A percentile compares a stretch with the other conserved stretches of the same genome.
Conservation (phyloP, 768 basidiomycete species). For the Rhizopogon vinicolor region DNA sequence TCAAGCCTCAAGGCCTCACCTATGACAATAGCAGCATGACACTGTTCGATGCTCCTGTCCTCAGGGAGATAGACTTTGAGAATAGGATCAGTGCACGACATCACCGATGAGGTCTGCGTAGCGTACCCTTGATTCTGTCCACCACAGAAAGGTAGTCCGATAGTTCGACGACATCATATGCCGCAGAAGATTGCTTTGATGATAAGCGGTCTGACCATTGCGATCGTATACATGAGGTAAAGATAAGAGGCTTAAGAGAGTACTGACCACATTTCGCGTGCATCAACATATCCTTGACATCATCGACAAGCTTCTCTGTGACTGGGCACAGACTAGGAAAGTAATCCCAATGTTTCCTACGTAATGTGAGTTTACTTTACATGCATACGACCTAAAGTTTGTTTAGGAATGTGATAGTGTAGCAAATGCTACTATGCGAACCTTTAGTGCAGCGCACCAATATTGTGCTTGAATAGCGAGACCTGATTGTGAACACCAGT, state of each 20-base stretch:
- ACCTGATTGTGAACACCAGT: slow-evolving; percentile 16
- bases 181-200: slow-evolving; percentile 21
- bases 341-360: slow-evolving; percentile 31
- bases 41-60: not conserved
- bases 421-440: not conserved
- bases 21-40: slow-evolving; percentile 17
- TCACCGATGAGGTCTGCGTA: not conserved
- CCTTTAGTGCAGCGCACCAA: slow-evolving; percentile 20
- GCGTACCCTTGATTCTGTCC: slow-evolving; percentile 19
- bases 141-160: slow-evolving; percentile 20
- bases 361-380: not conserved
- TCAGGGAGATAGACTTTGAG: not conserved
- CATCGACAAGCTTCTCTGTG: not conserved
- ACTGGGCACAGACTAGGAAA: slow-evolving; percentile 13
- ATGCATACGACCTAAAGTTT: not conserved
- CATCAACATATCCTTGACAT: not conserved
- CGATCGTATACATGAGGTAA: not conserved
- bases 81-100: not conserved
- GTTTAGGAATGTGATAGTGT: not conserved
- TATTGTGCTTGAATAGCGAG: slow-evolving; percentile 33
- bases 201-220: slow-evolving; percentile 20
- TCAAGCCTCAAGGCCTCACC: slow-evolving; percentile 10
- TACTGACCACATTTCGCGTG: not conserved
- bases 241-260: not conserved
- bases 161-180: slow-evolving; percentile 14